phyloP scores from a whole-genome alignment of 805 yeast genomes.

The Lipomyces spencermartinsiae region DNA sequence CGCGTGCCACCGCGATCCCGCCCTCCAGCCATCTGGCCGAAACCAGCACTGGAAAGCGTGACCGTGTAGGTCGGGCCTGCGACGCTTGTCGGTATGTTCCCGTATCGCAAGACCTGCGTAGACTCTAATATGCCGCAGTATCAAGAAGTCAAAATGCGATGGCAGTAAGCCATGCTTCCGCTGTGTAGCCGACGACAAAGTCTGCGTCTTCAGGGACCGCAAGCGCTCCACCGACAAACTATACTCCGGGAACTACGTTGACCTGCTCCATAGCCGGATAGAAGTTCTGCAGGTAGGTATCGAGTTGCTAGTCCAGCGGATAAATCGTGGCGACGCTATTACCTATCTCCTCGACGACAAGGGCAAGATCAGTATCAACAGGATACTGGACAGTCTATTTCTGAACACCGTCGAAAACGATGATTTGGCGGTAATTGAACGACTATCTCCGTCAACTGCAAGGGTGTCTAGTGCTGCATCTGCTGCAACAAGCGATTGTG shows the following conservation, averaged over 20 bases:
- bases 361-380: constrained; percentile 12
- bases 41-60: constrained; percentile 8
- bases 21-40: too few species aligned
- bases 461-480: too few species aligned
- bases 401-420: too few species aligned
- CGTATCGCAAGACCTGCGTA: neutral
- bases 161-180: constrained; percentile 56
- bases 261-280: constrained; percentile 62
- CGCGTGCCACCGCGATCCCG: too few species aligned
- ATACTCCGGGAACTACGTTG: constrained; percentile 61
- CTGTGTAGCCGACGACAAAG: constrained; percentile 59
- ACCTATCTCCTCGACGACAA: neutral
- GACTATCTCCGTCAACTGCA: too few species aligned
- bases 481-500: neutral
- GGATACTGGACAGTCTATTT: too few species aligned
- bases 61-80: constrained; percentile 57
- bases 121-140: neutral
- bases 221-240: constrained; percentile 53
- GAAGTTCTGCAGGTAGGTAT: constrained; percentile 49
- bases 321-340: constrained; percentile 20
- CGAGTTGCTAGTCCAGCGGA: constrained; percentile 29
- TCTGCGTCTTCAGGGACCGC: constrained; percentile 61
- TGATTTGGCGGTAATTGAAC: too few species aligned
- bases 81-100: constrained; percentile 50
- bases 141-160: constrained; percentile 46